Conservation (phyloP, 1,139 yeast species). For the Maudiozyma humilis region DNA sequence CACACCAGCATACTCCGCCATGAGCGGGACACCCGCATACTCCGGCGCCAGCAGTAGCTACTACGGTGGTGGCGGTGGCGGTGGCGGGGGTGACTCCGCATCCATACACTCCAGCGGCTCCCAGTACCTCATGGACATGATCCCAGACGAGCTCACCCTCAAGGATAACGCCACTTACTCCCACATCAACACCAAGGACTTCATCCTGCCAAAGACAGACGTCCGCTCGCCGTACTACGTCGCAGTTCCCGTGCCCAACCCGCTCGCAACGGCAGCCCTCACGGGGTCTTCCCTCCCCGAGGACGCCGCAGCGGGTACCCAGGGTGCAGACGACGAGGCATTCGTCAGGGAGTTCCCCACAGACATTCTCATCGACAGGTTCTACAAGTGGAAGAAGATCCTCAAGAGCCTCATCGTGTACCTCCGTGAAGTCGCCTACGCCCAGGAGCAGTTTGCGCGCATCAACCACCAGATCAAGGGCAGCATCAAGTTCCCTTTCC, state of each 20-base stretch:
- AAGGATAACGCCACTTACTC: conserved; percentile 19
- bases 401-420: conserved; percentile 55
- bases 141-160: conserved; percentile 16
- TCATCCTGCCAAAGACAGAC: conserved; percentile 31
- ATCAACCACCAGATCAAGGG: conserved; percentile 55
- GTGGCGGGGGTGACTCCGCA: conserved; percentile 16
- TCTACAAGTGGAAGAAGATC: conserved; percentile 64
- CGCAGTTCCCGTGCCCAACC: conserved; percentile 32
- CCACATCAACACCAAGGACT: conserved; percentile 22
- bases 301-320: not conserved
- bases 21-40: conserved; percentile 3
- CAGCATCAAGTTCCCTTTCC: conserved; percentile 50
- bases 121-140: conserved; percentile 21
- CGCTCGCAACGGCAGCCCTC: conserved; percentile 11
- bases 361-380: conserved; percentile 39
- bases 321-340: conserved; percentile 9
- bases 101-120: conserved; percentile 19
- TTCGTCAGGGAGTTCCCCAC: conserved; percentile 34
- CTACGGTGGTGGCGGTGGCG: too few species aligned
- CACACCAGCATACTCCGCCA: not conserved
- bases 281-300: not conserved
- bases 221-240: conserved; percentile 33
- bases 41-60: not conserved
- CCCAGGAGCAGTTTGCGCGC: conserved; percentile 62
- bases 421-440: conserved; percentile 52